These are phyloP conservation scores for Geotrichum macrosporum DNA, from an alignment of 1,139 yeast genomes.

Conservation along the genomic window DNA sequence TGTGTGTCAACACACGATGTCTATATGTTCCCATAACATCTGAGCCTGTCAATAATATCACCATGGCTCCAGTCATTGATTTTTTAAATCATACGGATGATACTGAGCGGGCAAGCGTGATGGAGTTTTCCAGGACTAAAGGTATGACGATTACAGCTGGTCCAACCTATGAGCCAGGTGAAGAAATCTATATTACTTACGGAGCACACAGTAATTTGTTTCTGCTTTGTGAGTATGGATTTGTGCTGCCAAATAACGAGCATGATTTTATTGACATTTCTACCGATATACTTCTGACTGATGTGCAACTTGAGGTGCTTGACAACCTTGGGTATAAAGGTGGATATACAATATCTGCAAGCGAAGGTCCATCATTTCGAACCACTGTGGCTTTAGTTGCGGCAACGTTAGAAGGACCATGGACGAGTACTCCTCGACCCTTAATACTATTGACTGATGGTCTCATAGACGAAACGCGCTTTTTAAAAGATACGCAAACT, in stretches of 20 bases:
- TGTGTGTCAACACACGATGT: slow-evolving; percentile 87
- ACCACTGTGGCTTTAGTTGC: slow-evolving; percentile 72
- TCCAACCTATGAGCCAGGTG: slow-evolving; percentile 40
- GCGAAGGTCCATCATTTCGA: slow-evolving; percentile 57
- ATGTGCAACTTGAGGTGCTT: slow-evolving; percentile 46
- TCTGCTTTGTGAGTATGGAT: slow-evolving; percentile 82
- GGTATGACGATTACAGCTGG: slow-evolving; percentile 24
- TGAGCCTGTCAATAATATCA: slow-evolving; percentile 57
- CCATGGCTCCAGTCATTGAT: slow-evolving; percentile 90
- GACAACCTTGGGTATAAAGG: slow-evolving; percentile 56
- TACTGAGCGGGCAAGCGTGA: slow-evolving; percentile 25
- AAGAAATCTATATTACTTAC: slow-evolving; percentile 69
- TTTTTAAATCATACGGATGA: slow-evolving; percentile 70
- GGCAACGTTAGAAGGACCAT: slow-evolving; percentile 23
- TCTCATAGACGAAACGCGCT: slow-evolving; percentile 19
- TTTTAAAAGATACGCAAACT: slow-evolving; percentile 18
- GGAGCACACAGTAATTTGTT: slow-evolving; percentile 87
- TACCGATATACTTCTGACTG: slow-evolving; percentile 40
- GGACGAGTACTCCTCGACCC: slow-evolving; percentile 4
- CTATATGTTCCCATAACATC: slow-evolving; percentile 58
- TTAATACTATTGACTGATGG: slow-evolving; percentile 14
- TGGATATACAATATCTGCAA: slow-evolving; percentile 60
- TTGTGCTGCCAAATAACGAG: slow-evolving; percentile 50
- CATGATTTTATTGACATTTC: slow-evolving; percentile 74
- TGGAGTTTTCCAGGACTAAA: slow-evolving; percentile 15